These are phyloP conservation scores for Tillandsia leiboldiana DNA, from an alignment of 176 grass and related monocot species.

Conservation along the genomic window DNA sequence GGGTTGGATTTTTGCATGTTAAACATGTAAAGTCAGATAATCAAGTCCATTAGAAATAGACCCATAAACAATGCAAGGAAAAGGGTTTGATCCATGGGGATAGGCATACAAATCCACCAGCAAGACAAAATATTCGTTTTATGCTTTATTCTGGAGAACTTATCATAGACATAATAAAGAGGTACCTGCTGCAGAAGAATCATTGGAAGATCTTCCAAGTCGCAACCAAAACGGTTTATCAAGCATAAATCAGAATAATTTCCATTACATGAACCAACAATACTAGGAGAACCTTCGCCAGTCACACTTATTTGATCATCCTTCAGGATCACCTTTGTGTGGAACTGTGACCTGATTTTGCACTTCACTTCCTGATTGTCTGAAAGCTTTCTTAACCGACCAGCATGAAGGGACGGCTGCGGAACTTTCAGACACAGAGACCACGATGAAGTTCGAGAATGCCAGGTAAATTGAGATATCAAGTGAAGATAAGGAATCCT, in stretches of 20 bases:
- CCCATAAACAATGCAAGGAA: too few relatives aligned
- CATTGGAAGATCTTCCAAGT: constrained; percentile 86
- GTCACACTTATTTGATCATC: constrained; percentile 83
- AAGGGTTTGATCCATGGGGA: neutral
- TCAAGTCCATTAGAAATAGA: too few relatives aligned
- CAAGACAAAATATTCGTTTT: neutral
- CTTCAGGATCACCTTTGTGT: constrained; percentile 68
- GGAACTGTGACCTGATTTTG: constrained; percentile 63
- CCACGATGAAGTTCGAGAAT: constrained; percentile 93
- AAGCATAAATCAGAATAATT: constrained; percentile 30
- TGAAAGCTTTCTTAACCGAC: constrained; percentile 25
- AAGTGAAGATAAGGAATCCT: constrained; percentile 75
- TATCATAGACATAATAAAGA: constrained; percentile 3
- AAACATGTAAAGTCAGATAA: too few relatives aligned
- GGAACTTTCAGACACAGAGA: constrained; percentile 80
- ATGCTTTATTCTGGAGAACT: neutral
- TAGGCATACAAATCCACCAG: neutral
- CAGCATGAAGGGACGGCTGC: constrained; percentile 36
- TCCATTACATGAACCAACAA: constrained; percentile 50
- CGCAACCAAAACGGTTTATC: constrained; percentile 67
- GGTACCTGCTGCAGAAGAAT: constrained; percentile 90
- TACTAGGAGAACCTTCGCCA: constrained; percentile 59
- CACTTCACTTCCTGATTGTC: constrained; percentile 31
- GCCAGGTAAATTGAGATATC: constrained; percentile 65
- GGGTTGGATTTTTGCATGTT: too few relatives aligned